These are phyloP conservation scores for Aechmea fasciata DNA, from an alignment of 176 grass and related monocot species.

Conservation along the genomic window DNA sequence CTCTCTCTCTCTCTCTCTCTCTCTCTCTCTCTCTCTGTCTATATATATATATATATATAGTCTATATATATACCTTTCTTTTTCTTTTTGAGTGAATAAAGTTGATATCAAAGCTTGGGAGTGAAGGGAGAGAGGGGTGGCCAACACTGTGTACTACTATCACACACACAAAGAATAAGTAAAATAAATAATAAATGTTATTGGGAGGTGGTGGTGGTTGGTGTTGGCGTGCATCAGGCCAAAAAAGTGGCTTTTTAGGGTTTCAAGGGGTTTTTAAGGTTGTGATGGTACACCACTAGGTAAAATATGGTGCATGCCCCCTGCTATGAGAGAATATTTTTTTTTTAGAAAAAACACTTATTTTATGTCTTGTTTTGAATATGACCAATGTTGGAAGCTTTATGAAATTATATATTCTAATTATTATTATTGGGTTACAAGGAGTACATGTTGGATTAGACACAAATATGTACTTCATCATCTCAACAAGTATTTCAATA, in stretches of 20 bases:
- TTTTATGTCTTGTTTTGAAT: too few species aligned
- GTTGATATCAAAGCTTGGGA: slow-evolving; percentile 36
- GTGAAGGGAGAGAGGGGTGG: slow-evolving; percentile 31
- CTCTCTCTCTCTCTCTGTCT: slow-evolving; percentile 6
- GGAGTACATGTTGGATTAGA: too few species aligned
- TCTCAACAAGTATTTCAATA: too few species aligned
- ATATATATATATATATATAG: too few species aligned
- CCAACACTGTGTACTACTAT: slow-evolving; percentile 22
- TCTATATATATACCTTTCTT: too few species aligned
- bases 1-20: slow-evolving; percentile 14
- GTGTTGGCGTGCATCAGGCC: slow-evolving; percentile 34
- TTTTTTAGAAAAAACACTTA: too few species aligned
- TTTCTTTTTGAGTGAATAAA: slow-evolving; percentile 29
- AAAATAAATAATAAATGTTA: slow-evolving; percentile 2
- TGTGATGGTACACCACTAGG: background rate
- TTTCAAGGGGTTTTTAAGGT: slow-evolving; percentile 27
- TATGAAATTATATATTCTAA: too few species aligned
- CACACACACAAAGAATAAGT: slow-evolving; percentile 13
- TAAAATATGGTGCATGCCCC: too few species aligned
- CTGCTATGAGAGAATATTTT: too few species aligned
- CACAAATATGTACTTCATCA: too few species aligned
- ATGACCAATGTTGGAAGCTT: too few species aligned
- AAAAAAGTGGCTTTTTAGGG: slow-evolving; percentile 38
- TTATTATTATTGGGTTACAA: too few species aligned
- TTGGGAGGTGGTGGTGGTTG: slow-evolving; percentile 15